Evolutionary conservation across 1,139 yeast genomes (phyloP), one percentile per base, ranked within the genome.

Genomic region (Taphrina communis): DNA sequence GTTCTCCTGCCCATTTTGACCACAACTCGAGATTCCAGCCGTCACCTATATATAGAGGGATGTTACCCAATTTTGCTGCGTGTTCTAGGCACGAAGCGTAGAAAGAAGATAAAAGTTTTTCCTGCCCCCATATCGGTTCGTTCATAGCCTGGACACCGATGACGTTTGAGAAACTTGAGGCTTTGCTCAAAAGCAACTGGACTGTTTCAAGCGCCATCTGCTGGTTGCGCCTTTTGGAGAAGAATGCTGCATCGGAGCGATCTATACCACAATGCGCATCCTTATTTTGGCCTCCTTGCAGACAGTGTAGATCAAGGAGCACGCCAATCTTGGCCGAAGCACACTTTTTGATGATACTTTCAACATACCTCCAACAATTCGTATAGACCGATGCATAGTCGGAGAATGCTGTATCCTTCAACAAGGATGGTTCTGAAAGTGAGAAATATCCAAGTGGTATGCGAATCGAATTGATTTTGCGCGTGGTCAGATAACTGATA

Each of bases 391-490:
- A 76, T 3, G 82, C 78, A 63, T 83, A 80, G 44, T 81, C 77
- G 17, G 79, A 86, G 76, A 90, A 94, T 39, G 87, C 85, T 7
- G 96, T 88, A 12, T 82, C 85, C 21, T 78, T 77, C 39, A 89
- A 79, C 75, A 81, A 88, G 14, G 75, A 74, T 0, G 90, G 90
- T 62, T 58, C 42, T n/a, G 81, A 84, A 11, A 92, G 85, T 70
- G 85, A 87, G 97, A 97, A 94, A 78, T 89, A 94, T 0, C 98
- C 98, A 73, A 94, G 79, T 4, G 99, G 98, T 8, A 93, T 82
- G 73, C 99, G 82, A 8, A 94, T 83, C 0, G 92, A 84, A 19
- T 90, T 91, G 21, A 90, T 90, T 7, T 88, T 88, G 63, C 84
- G 85, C 25, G 82, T 80, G 61, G 80, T 78, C 56, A 94, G 78